Evolutionary conservation across 345 rosid species (phyloP).

Genomic region (Acer negundo): DNA sequence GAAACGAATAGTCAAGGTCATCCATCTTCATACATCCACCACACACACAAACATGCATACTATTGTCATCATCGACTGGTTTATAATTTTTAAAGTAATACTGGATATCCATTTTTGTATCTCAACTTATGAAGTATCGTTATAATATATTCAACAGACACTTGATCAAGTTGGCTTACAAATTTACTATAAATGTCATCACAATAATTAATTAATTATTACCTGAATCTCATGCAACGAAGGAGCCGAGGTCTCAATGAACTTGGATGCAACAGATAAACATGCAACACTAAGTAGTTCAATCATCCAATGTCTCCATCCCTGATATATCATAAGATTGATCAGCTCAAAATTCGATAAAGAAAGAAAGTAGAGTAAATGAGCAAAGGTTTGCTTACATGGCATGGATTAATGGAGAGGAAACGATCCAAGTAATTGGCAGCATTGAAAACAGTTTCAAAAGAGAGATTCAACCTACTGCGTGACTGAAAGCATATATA

Average conservation of each 20-base stretch:
- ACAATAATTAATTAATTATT: not conserved
- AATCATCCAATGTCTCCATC: slow-evolving; percentile 72
- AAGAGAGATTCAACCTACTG: slow-evolving; percentile 45
- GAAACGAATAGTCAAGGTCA: slow-evolving; percentile 58
- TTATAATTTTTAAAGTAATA: not conserved
- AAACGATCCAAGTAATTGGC: slow-evolving; percentile 64
- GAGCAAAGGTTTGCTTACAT: slow-evolving; percentile 37
- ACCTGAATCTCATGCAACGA: slow-evolving; percentile 68
- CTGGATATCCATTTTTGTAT: too few species aligned
- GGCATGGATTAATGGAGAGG: slow-evolving; percentile 44
- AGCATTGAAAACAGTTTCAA: slow-evolving; percentile 49
- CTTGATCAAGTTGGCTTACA: not conserved
- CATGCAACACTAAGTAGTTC: slow-evolving; percentile 62
- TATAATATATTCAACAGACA: too few species aligned
- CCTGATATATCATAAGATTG: slow-evolving; percentile 33
- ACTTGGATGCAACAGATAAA: slow-evolving; percentile 70
- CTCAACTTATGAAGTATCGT: not conserved
- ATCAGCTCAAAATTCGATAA: not conserved
- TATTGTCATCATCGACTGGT: not conserved
- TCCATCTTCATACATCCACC: slow-evolving; percentile 42
- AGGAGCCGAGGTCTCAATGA: slow-evolving; percentile 47
- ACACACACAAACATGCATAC: not conserved
- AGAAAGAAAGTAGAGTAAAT: not conserved
- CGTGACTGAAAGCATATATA: slow-evolving; percentile 38
- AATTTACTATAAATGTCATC: not conserved